These are phyloP conservation scores for Fusarium illudens DNA, from an alignment of 2,329 filamentous ascomycete genomes.

Conservation along the genomic window DNA sequence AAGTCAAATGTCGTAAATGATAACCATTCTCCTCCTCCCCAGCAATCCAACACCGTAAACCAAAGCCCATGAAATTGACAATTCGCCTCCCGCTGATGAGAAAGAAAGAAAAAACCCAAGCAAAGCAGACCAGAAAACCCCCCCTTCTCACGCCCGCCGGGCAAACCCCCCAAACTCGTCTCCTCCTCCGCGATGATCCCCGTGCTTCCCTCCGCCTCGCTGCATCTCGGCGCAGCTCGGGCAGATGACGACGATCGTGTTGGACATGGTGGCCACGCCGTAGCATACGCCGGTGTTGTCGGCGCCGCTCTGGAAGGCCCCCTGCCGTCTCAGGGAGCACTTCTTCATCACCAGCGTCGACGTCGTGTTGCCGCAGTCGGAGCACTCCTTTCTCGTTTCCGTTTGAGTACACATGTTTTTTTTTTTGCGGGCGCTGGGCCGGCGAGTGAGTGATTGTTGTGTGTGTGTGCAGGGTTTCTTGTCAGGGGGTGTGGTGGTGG, in stretches of 20 bases:
- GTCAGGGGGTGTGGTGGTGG: neutral
- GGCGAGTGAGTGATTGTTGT: neutral
- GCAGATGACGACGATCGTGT: slow-evolving; percentile 20
- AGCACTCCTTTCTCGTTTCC: slow-evolving; percentile 28
- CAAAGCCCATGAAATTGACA: neutral
- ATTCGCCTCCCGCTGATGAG: neutral
- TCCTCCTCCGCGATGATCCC: neutral
- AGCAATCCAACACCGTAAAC: neutral
- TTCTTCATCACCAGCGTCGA: slow-evolving; percentile 15
- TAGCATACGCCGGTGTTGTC: slow-evolving; percentile 21
- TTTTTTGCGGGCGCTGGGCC: neutral
- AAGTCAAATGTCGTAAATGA: neutral
- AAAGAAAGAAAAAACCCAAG: neutral
- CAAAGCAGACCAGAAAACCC: neutral
- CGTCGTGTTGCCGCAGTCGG: slow-evolving; percentile 9
- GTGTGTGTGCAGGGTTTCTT: neutral
- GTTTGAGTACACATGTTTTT: slow-evolving; percentile 26
- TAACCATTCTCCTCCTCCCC: neutral
- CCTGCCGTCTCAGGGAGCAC: slow-evolving; percentile 18
- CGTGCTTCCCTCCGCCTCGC: neutral
- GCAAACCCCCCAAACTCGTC: neutral
- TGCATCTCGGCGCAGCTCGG: slow-evolving; percentile 11
- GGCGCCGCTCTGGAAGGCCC: slow-evolving; percentile 9
- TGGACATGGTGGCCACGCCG: slow-evolving; percentile 27
- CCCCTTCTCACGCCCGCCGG: neutral